Conservation (phyloP, 2,329 filamentous ascomycete genomes). For the Colletotrichum caudatum region DNA sequence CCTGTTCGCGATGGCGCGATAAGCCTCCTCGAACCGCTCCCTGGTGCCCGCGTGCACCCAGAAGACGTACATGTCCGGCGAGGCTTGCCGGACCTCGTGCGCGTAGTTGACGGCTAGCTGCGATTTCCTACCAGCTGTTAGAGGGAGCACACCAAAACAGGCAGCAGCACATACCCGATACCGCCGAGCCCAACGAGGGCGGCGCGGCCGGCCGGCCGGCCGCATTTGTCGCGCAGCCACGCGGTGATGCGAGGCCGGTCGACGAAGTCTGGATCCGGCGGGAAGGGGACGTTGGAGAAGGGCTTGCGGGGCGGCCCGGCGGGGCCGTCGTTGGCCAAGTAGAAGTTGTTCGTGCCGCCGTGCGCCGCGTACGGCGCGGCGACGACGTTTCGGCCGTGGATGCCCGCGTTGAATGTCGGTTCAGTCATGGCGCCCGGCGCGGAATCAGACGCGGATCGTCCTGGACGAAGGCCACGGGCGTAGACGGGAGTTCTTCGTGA, state of each 20-base stretch:
- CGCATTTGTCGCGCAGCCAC: not conserved
- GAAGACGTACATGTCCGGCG: not conserved
- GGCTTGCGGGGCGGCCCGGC: not conserved
- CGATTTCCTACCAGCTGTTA: not conserved
- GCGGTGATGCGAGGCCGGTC: not conserved
- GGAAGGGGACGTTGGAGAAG: not conserved
- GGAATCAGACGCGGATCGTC: not conserved
- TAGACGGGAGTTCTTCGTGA: not conserved
- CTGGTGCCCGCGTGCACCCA: not conserved
- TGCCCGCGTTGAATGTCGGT: not conserved
- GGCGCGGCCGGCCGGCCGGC: not conserved
- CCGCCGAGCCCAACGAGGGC: not conserved
- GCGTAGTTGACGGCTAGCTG: not conserved
- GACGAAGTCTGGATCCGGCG: not conserved
- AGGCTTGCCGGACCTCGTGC: not conserved
- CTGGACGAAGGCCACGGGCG: too few species aligned
- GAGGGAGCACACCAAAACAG: not conserved
- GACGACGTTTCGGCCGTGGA: not conserved
- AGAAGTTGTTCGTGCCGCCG: conserved; percentile 1
- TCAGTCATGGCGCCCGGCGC: not conserved
- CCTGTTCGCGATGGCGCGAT: not conserved
- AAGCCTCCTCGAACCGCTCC: not conserved
- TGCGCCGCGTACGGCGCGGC: not conserved
- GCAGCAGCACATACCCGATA: not conserved
- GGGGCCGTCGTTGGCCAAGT: not conserved